phyloP scores from a whole-genome alignment of 2,329 filamentous ascomycete genomes.

The Drechslerella coelobrocha region DNA sequence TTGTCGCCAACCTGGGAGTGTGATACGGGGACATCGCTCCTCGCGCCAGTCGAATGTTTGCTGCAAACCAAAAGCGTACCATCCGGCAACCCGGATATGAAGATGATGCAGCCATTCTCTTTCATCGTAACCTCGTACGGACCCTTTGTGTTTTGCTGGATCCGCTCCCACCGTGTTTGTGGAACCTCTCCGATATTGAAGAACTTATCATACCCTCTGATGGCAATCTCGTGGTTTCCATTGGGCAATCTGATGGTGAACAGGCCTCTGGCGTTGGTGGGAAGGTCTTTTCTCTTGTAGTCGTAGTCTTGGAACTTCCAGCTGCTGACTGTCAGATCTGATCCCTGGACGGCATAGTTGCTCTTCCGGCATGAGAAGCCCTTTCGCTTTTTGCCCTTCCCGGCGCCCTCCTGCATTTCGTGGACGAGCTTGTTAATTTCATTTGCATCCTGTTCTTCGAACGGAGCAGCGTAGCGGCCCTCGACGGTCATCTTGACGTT shows the following conservation, averaged over 20 bases:
- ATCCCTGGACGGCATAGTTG: slow-evolving; percentile 72
- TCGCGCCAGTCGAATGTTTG: slow-evolving; percentile 90
- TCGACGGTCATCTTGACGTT: slow-evolving; percentile 57
- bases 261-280: slow-evolving; percentile 89
- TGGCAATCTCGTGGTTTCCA: slow-evolving; percentile 76
- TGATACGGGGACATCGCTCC: slow-evolving; percentile 74
- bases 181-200: slow-evolving; percentile 88
- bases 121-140: slow-evolving; percentile 97
- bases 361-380: slow-evolving; percentile 79
- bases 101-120: slow-evolving; percentile 99
- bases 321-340: slow-evolving; percentile 76
- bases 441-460: slow-evolving; percentile 70
- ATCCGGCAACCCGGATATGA: slow-evolving; percentile 89
- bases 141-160: slow-evolving; percentile 75
- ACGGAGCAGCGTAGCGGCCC: slow-evolving; percentile 64
- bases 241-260: slow-evolving; percentile 77
- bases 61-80: slow-evolving; percentile 93
- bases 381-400: slow-evolving; percentile 61
- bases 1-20: slow-evolving; percentile 84
- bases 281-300: slow-evolving; percentile 85
- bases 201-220: slow-evolving; percentile 97
- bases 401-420: slow-evolving; percentile 65
- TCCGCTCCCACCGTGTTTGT: slow-evolving; percentile 81
- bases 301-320: slow-evolving; percentile 96
- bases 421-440: slow-evolving; percentile 72